A percentile compares a stretch with the other conserved stretches of the same genome.
Evolutionary conservation across 331 rosid genomes (phyloP).

Genomic region (Quercus lobata): DNA sequence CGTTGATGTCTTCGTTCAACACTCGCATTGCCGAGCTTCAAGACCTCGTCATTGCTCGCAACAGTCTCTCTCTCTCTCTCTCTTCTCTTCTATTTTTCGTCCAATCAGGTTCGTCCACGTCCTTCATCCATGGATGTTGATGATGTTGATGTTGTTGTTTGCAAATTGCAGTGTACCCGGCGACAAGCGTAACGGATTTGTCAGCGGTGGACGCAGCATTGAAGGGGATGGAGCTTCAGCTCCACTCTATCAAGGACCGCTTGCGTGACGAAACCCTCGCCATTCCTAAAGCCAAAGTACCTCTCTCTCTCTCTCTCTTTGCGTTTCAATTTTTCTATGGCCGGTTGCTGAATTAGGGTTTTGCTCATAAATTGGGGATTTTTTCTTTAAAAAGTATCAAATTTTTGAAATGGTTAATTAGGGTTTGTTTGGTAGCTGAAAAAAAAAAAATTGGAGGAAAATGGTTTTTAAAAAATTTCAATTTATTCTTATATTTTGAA

Average conservation of each 20-base stretch:
- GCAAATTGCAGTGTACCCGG: slow-evolving; percentile 62
- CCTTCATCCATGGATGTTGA: too few species aligned
- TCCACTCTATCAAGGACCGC: slow-evolving; percentile 73
- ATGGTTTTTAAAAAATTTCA: background rate
- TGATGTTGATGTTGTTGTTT: background rate
- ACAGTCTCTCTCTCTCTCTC: slow-evolving; percentile 41
- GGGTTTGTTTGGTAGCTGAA: background rate
- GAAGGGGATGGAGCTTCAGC: slow-evolving; percentile 83
- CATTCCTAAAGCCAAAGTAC: slow-evolving; percentile 88
- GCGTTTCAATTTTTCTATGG: background rate
- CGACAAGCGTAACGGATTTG: slow-evolving; percentile 70
- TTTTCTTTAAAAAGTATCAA: background rate
- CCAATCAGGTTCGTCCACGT: background rate
- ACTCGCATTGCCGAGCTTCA: slow-evolving; percentile 77
- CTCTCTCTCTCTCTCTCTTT: background rate
- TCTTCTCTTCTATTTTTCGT: background rate
- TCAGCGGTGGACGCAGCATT: slow-evolving; percentile 65
- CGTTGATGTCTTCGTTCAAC: slow-evolving; percentile 62
- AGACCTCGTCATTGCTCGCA: slow-evolving; percentile 82
- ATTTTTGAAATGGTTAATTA: background rate
- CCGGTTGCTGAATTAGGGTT: background rate
- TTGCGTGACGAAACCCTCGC: slow-evolving; percentile 81
- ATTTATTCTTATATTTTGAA: background rate
- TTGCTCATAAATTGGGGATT: background rate
- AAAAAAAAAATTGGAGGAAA: background rate